These are phyloP conservation scores for Cladosporium oxysporum DNA, from an alignment of 2,329 filamentous ascomycete genomes.

Conservation along the genomic window DNA sequence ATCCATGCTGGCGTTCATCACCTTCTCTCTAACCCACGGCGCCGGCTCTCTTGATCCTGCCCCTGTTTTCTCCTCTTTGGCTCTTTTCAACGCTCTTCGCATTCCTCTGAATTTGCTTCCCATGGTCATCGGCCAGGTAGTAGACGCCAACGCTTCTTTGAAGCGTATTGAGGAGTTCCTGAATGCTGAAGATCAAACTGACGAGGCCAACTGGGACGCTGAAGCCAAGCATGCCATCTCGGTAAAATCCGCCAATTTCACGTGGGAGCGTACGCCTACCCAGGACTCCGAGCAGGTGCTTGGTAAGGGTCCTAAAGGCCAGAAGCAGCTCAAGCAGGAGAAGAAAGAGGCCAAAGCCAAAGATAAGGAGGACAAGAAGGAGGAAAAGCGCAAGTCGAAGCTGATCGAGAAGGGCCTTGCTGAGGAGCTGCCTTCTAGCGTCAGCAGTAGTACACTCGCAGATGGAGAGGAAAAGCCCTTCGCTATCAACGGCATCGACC, in stretches of 20 bases:
- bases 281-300: constrained; percentile 42
- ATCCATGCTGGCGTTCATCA: constrained; percentile 93
- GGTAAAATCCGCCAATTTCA: constrained; percentile 74
- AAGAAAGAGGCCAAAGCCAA: constrained; percentile 49
- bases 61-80: constrained; percentile 86
- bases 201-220: constrained; percentile 63
- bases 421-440: constrained; percentile 7
- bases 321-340: constrained; percentile 44
- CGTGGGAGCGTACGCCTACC: constrained; percentile 75
- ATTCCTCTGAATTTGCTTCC: constrained; percentile 89
- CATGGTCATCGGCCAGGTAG: constrained; percentile 82
- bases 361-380: constrained; percentile 45
- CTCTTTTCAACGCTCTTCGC: constrained; percentile 87
- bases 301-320: constrained; percentile 33
- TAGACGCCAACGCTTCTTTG: constrained; percentile 84
- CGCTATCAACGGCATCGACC: constrained; percentile 67
- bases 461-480: constrained; percentile 67
- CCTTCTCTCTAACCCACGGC: constrained; percentile 66
- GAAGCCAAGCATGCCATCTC: constrained; percentile 62
- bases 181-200: constrained; percentile 78
- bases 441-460: constrained; percentile 56
- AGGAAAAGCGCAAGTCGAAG: constrained; percentile 39
- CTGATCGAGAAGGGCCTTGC: constrained; percentile 34
- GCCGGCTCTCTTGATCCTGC: constrained; percentile 64
- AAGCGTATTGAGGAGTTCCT: constrained; percentile 86